These are phyloP conservation scores for Colletotrichum echinochloae DNA, from an alignment of 2,329 filamentous ascomycete species.

Conservation along the genomic window DNA sequence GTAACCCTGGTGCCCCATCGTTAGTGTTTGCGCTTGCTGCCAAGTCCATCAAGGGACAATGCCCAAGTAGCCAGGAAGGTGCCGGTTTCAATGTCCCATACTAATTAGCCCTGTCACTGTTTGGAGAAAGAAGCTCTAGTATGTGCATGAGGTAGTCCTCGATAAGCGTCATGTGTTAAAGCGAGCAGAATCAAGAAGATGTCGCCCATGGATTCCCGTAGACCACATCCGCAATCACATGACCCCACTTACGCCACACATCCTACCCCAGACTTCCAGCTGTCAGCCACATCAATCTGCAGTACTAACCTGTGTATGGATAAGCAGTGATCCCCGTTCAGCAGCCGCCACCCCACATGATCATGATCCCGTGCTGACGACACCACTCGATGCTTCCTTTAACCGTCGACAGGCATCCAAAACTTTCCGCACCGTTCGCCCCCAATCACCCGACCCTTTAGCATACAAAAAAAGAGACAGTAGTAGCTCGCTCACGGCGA, in stretches of 20 bases:
- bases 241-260: constrained; percentile 26
- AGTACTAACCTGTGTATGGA: neutral
- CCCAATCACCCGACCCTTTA: neutral
- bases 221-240: constrained; percentile 14
- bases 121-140: neutral
- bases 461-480: neutral
- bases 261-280: constrained; percentile 28
- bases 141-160: neutral
- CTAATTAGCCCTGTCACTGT: neutral
- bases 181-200: constrained; percentile 10
- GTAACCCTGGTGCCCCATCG: constrained; percentile 11
- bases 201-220: neutral
- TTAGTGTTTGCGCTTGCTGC: constrained; percentile 25
- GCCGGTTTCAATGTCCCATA: neutral
- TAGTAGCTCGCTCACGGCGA: neutral
- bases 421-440: constrained; percentile 30
- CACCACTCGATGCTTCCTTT: constrained; percentile 20
- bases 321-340: constrained; percentile 23
- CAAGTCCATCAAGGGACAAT: constrained; percentile 17
- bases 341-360: constrained; percentile 37
- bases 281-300: constrained; percentile 6
- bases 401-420: constrained; percentile 19
- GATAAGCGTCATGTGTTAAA: neutral
- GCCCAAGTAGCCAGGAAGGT: neutral
- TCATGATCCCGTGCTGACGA: constrained; percentile 38